phyloP scores from a whole-genome alignment of 2,329 filamentous ascomycete genomes.

The Pseudogymnoascus sp. region DNA sequence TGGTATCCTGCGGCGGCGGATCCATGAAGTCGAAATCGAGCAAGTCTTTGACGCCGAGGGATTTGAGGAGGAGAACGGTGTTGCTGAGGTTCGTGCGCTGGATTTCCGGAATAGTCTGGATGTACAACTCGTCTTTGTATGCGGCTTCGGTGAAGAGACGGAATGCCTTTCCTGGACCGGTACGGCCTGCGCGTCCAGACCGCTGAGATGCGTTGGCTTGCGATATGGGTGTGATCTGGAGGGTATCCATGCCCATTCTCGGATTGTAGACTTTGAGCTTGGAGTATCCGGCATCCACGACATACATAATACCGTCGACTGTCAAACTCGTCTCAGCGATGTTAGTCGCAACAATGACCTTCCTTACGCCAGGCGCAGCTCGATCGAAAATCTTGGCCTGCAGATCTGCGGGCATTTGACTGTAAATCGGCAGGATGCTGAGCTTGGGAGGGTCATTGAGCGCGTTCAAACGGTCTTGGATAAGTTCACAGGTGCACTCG shows the following conservation, averaged over 20 bases:
- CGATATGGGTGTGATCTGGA: constrained; percentile 95
- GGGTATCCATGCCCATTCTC: constrained; percentile 97
- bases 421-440: constrained; percentile 94
- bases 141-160: constrained; percentile 90
- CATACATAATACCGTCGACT: constrained; percentile 98
- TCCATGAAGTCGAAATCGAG: constrained; percentile 99
- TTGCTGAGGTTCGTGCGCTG: constrained; percentile 94
- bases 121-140: constrained; percentile 91
- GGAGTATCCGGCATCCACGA: constrained; percentile 91
- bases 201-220: constrained; percentile 93
- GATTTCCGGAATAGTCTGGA: constrained; percentile 95
- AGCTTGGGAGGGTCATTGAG: constrained; percentile 93
- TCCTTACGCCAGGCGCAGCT: constrained; percentile 81
- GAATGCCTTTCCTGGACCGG: constrained; percentile 91
- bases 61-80: constrained; percentile 89
- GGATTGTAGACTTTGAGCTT: constrained; percentile 99
- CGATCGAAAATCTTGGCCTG: constrained; percentile 97
- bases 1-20: constrained; percentile 93
- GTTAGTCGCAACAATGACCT: constrained; percentile 97
- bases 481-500: constrained; percentile 87
- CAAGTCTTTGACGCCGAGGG: constrained; percentile 85
- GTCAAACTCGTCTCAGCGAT: constrained; percentile 98
- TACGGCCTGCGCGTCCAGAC: constrained; percentile 86
- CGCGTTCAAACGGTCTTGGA: constrained; percentile 77
- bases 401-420: constrained; percentile 96